These are phyloP conservation scores for Globisporangium nunn DNA, from an alignment of 352 stramenopile genomes.

Conservation along the genomic window DNA sequence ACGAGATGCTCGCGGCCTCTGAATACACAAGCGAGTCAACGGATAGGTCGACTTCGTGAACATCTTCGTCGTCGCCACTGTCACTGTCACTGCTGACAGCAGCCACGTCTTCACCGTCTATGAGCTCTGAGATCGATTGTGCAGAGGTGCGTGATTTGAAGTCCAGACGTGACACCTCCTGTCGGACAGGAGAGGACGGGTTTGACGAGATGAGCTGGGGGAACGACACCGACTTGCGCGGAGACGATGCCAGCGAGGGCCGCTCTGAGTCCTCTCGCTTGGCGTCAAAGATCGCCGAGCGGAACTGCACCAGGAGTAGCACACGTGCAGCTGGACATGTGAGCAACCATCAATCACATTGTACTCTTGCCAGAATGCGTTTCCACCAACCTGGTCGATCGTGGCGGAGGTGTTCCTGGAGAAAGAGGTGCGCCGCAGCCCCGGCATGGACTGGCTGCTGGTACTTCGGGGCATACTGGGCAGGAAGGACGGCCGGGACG, in stretches of 20 bases:
- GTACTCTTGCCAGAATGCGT: background rate
- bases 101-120: background rate
- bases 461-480: background rate
- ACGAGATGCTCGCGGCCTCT: conserved; percentile 6
- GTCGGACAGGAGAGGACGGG: conserved; percentile 7
- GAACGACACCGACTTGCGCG: conserved; percentile 24
- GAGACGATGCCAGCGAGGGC: conserved; percentile 9
- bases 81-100: conserved; percentile 3
- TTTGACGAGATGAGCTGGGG: conserved; percentile 8
- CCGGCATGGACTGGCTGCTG: conserved; percentile 6
- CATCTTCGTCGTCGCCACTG: conserved; percentile 2
- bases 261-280: background rate
- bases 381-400: conserved; percentile 26
- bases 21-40: conserved; percentile 9
- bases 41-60: conserved; percentile 5
- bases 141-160: background rate
- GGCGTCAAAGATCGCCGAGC: conserved; percentile 12
- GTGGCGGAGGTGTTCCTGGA: conserved; percentile 16
- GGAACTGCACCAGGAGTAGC: conserved; percentile 4
- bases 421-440: conserved; percentile 28
- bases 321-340: too few species aligned
- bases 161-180: background rate
- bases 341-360: background rate
- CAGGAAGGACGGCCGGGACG: too few species aligned
- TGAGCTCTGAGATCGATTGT: background rate